These are phyloP conservation scores for Monilinia aucupariae DNA, from an alignment of 2,329 filamentous ascomycete genomes.

Conservation along the genomic window DNA sequence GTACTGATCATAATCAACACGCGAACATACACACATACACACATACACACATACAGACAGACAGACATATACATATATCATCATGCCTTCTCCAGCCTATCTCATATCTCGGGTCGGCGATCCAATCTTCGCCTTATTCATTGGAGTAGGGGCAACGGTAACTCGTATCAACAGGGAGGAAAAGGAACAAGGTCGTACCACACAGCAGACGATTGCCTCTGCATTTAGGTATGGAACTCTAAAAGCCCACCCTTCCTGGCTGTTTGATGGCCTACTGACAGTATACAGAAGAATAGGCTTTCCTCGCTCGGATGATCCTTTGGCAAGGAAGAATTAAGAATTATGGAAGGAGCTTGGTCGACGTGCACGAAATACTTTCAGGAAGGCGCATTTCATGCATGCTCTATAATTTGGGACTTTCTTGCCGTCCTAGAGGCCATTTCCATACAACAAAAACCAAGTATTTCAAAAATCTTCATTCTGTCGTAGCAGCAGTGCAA, in stretches of 20 bases:
- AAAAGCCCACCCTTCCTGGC: background rate
- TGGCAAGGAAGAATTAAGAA: slow-evolving; percentile 13
- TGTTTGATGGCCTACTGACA: background rate
- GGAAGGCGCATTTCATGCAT: slow-evolving; percentile 11
- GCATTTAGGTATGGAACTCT: slow-evolving; percentile 30
- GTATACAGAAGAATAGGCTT: slow-evolving; percentile 20
- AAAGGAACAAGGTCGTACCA: slow-evolving; percentile 37
- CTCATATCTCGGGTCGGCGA: slow-evolving; percentile 43
- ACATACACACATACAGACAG: too few relatives aligned
- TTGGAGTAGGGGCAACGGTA: slow-evolving; percentile 47
- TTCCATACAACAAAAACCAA: slow-evolving; percentile 4
- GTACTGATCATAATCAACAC: too few relatives aligned
- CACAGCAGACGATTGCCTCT: slow-evolving; percentile 32
- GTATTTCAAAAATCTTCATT: slow-evolving; percentile 7
- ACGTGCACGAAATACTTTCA: slow-evolving; percentile 1
- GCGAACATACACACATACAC: too few relatives aligned
- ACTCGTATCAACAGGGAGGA: slow-evolving; percentile 51
- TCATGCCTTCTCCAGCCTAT: slow-evolving; percentile 33
- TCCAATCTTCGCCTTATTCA: slow-evolving; percentile 48
- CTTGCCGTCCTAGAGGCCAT: background rate
- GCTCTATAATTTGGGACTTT: background rate
- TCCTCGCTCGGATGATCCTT: slow-evolving; percentile 14
- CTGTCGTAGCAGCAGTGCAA: slow-evolving; percentile 5
- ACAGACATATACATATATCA: background rate
- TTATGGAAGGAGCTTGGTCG: slow-evolving; percentile 6